phyloP scores from a whole-genome alignment of 495 filamentous ascomycete species.

The Recurvomyces mirabilis region DNA sequence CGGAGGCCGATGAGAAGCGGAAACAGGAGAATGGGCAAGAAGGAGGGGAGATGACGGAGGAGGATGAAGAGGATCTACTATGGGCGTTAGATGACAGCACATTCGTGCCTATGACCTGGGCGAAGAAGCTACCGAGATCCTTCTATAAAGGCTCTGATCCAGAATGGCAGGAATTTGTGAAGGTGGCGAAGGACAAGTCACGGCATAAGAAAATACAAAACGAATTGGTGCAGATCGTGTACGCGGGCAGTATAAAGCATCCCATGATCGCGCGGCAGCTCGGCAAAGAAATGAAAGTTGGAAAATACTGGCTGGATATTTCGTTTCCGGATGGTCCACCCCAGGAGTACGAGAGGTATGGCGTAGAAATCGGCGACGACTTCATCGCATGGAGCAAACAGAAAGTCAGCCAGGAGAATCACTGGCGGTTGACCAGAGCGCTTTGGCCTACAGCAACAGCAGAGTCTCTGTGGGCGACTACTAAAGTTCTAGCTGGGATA shows the following conservation, averaged over 20 bases:
- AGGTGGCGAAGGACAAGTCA: slow-evolving; percentile 42
- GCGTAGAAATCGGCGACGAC: slow-evolving; percentile 47
- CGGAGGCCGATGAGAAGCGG: slow-evolving; percentile 15
- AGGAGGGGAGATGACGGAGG: slow-evolving; percentile 13
- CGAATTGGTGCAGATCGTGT: slow-evolving; percentile 42
- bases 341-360: slow-evolving; percentile 47
- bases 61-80: slow-evolving; percentile 21
- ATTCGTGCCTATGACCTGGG: slow-evolving; percentile 56
- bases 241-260: slow-evolving; percentile 15
- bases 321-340: slow-evolving; percentile 49
- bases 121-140: slow-evolving; percentile 37
- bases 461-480: slow-evolving; percentile 4
- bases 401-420: slow-evolving; percentile 32
- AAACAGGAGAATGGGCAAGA: slow-evolving; percentile 7
- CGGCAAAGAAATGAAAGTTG: slow-evolving; percentile 39
- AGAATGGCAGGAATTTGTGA: slow-evolving; percentile 58
- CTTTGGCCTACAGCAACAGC: slow-evolving; percentile 35
- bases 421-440: slow-evolving; percentile 30
- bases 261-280: slow-evolving; percentile 29
- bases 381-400: slow-evolving; percentile 42
- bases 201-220: slow-evolving; percentile 39
- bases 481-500: slow-evolving; percentile 13
- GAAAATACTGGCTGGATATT: slow-evolving; percentile 48
- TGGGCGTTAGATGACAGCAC: slow-evolving; percentile 30
- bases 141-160: slow-evolving; percentile 54